Base-by-base conservation (phyloP, 306 rosid species). In the Fragaria iinumae region DNA sequence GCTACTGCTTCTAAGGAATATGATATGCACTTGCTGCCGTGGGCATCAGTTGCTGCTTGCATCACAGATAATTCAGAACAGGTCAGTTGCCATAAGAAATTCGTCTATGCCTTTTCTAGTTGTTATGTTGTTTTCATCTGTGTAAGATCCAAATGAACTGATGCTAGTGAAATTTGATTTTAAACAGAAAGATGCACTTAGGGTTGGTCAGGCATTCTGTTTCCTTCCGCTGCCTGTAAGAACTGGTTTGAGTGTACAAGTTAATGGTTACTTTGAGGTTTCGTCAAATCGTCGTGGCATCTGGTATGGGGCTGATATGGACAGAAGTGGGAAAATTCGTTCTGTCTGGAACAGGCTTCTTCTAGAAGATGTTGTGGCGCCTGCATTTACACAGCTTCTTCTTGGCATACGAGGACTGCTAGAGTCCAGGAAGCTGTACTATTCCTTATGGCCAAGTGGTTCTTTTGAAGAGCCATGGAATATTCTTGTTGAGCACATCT, bases 271-370 rank as follows among this genome's bases (percentile, higher is more conserved):
- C 85, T 94, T 94, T 83, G 98, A 94, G 89, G 95, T 94, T 63
- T 87, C 96, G 56, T 92, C 98, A 29, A 92, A 94, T 77, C 98
- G 98, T 52, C 98, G 98, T 86, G 98, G 98, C 74, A 94, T 94
- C 80, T 94, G 98, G 98, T 90, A 88, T 82, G 97, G 98, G 77
- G 96, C 83, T 88, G 98, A 94, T 91, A 94, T 94, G 98, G 98
- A 94, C 84, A 89, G 96, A 86, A 89, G 96, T 78, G 98, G 98
- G 73, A 94, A 87, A 83, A 89, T 94, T 83, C 98, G 98, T 79
- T 92, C 98, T 67, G 79, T 69, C 71, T 94, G 98, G 98, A 94
- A 94, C 87, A 92, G 85, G 84, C 93, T 94, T 78, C 96, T 94
- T 86, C 77, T 94, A 76, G 95, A 94, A 83, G 98, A 94, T 76